Conservation (phyloP, 2,329 filamentous ascomycete species). For the Aspergillus floridensis region DNA sequence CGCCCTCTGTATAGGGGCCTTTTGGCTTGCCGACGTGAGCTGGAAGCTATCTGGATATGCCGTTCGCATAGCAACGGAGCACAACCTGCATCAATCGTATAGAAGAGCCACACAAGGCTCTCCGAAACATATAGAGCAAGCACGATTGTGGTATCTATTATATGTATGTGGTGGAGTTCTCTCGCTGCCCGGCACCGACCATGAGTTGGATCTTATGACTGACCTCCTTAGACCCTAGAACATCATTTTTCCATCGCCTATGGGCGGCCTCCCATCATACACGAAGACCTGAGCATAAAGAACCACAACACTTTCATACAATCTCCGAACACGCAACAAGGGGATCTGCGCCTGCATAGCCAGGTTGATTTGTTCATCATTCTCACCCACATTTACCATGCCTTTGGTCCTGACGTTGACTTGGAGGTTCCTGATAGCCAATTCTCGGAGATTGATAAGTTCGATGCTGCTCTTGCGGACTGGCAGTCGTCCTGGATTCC, state of each 20-base stretch:
- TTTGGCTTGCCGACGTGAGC: slow-evolving; percentile 56
- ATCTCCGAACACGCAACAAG: slow-evolving; percentile 31
- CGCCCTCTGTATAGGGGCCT: slow-evolving; percentile 54
- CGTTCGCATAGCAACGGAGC: slow-evolving; percentile 44
- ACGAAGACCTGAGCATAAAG: slow-evolving; percentile 38
- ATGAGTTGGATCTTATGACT: slow-evolving; percentile 8
- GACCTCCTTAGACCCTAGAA: slow-evolving; percentile 35
- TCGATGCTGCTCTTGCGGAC: slow-evolving; percentile 39
- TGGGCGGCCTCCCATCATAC: slow-evolving; percentile 45
- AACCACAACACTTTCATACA: slow-evolving; percentile 37
- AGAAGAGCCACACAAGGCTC: slow-evolving; percentile 40
- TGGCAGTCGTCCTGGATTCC: slow-evolving; percentile 39
- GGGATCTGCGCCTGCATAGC: slow-evolving; percentile 39
- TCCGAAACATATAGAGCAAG: slow-evolving; percentile 38
- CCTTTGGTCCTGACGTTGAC: slow-evolving; percentile 45
- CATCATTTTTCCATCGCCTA: slow-evolving; percentile 48
- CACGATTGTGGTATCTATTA: slow-evolving; percentile 42
- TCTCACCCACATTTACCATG: slow-evolving; percentile 45
- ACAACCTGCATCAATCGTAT: slow-evolving; percentile 44
- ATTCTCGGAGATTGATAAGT: slow-evolving; percentile 41
- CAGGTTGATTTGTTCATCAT: slow-evolving; percentile 47
- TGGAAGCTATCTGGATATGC: slow-evolving; percentile 48
- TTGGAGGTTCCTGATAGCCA: slow-evolving; percentile 41
- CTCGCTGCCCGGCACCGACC: background rate
- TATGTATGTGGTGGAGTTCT: slow-evolving; percentile 33